Conservation (phyloP, 2,329 filamentous ascomycete species). For the Ophiostoma triangulosporum region DNA sequence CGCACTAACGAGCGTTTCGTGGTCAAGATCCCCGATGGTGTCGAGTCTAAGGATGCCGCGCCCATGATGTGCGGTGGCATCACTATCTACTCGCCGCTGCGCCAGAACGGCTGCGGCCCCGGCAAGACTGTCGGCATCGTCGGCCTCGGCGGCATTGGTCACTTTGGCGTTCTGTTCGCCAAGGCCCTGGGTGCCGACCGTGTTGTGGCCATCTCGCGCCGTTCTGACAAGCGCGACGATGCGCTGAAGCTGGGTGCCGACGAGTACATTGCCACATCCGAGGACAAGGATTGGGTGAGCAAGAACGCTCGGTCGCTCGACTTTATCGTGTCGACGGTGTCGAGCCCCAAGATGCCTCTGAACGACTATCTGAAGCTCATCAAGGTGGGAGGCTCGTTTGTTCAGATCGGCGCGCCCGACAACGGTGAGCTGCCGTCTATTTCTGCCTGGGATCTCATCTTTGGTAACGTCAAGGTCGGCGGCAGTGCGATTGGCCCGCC, state of each 20-base stretch:
- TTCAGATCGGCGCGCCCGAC: conserved; percentile 54
- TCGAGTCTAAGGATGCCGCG: conserved; percentile 15
- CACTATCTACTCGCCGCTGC: conserved; percentile 13
- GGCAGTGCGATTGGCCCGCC: conserved; percentile 38
- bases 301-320: conserved; percentile 39
- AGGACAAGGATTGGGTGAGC: conserved; percentile 41
- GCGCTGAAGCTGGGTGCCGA: conserved; percentile 12
- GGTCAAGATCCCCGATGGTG: conserved; percentile 17
- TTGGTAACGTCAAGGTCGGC: conserved; percentile 37
- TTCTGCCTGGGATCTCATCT: conserved; percentile 43
- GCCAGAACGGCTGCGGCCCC: conserved; percentile 9
- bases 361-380: conserved; percentile 48
- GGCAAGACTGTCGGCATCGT: conserved; percentile 15
- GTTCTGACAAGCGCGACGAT: conserved; percentile 10
- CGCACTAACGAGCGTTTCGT: conserved; percentile 28
- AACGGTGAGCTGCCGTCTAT: conserved; percentile 30
- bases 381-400: conserved; percentile 51
- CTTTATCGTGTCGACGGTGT: conserved; percentile 45
- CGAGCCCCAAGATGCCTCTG: conserved; percentile 42
- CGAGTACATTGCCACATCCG: conserved; percentile 21
- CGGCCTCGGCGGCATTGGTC: conserved; percentile 15
- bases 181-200: conserved; percentile 13
- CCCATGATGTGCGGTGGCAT: conserved; percentile 15
- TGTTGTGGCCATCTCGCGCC: conserved; percentile 13
- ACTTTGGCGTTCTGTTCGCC: conserved; percentile 14